Percentiles rank a stretch among this genome's conserved stretches.
Conservation (phyloP, 75 land plant genomes). For the Adiantum capillusveneris region DNA sequence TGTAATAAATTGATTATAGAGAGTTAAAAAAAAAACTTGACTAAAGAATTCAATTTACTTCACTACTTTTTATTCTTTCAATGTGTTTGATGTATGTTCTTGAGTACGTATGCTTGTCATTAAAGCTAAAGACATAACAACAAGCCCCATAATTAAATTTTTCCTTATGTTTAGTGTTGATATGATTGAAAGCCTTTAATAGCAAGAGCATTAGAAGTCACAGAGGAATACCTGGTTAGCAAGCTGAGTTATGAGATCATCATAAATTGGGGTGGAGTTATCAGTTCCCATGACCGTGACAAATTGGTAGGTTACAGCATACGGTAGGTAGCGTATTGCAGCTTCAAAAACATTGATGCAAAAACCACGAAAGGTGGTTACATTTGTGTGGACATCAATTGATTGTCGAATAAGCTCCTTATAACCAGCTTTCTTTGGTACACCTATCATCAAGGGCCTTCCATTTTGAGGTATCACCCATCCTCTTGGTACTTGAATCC, state of each 20-base stretch:
- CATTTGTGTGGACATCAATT: constrained; percentile 14
- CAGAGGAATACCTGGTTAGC: constrained; percentile 16
- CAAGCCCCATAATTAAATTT: too few relatives aligned
- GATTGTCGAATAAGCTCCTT: constrained; percentile 14
- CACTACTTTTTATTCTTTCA: too few relatives aligned
- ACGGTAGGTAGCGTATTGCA: constrained; percentile 35
- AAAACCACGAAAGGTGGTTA: constrained; percentile 26
- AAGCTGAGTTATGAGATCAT: constrained; percentile 20
- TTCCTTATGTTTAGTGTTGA: too few relatives aligned
- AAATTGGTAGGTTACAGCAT: constrained; percentile 43
- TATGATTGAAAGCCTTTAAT: too few relatives aligned
- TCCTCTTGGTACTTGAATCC: constrained; percentile 34
- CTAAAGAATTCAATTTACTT: too few relatives aligned
- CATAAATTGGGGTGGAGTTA: constrained; percentile 20
- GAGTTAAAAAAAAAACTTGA: too few relatives aligned
- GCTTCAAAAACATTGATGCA: constrained; percentile 40
- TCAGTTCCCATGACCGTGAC: constrained; percentile 17
- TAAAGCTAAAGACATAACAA: too few relatives aligned
- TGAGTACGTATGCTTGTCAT: too few relatives aligned
- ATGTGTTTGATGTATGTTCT: too few relatives aligned
- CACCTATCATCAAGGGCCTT: constrained; percentile 15
- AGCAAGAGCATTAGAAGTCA: too few relatives aligned
- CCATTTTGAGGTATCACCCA: constrained; percentile 49
- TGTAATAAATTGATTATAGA: too few relatives aligned
- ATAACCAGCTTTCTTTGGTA: constrained; percentile 12